phyloP scores from a whole-genome alignment of 805 yeast genomes.

The Teunomyces stri region DNA sequence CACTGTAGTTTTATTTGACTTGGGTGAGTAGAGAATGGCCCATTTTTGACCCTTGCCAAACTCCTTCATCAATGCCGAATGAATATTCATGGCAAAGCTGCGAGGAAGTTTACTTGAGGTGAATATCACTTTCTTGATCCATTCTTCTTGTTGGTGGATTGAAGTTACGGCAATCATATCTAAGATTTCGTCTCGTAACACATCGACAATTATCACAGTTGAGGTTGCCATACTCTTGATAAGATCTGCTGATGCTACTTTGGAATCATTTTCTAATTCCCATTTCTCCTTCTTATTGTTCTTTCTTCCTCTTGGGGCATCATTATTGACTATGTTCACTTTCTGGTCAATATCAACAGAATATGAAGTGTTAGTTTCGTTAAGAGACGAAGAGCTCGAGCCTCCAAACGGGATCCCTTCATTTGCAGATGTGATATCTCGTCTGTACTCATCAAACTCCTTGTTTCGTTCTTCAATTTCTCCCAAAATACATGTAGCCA shows the following conservation, averaged over 20 bases:
- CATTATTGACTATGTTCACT: slow-evolving; percentile 68
- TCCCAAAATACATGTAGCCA: slow-evolving; percentile 34
- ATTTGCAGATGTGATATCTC: slow-evolving; percentile 12
- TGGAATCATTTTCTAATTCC: slow-evolving; percentile 73
- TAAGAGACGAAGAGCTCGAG: slow-evolving; percentile 9
- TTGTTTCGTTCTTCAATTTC: slow-evolving; percentile 27
- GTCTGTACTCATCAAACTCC: slow-evolving; percentile 19
- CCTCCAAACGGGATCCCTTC: slow-evolving; percentile 8
- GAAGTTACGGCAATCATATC: slow-evolving; percentile 81
- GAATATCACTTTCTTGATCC: slow-evolving; percentile 81
- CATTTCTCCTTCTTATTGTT: slow-evolving; percentile 73
- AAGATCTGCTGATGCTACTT: slow-evolving; percentile 54
- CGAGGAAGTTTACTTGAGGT: slow-evolving; percentile 72
- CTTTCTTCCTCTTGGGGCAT: slow-evolving; percentile 77
- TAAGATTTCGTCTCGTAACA: slow-evolving; percentile 69
- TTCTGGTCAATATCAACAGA: slow-evolving; percentile 47
- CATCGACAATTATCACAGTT: slow-evolving; percentile 77
- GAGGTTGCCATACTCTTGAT: slow-evolving; percentile 57
- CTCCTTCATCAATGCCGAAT: slow-evolving; percentile 71
- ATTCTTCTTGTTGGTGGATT: slow-evolving; percentile 72
- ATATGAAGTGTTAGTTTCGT: slow-evolving; percentile 11
- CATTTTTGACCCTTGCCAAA: slow-evolving; percentile 66
- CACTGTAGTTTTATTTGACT: slow-evolving; percentile 59
- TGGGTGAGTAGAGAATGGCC: slow-evolving; percentile 77
- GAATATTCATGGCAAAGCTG: slow-evolving; percentile 74